Evolutionary conservation across 345 rosid species (phyloP).

Genomic region (Eutrema heterophyllum): DNA sequence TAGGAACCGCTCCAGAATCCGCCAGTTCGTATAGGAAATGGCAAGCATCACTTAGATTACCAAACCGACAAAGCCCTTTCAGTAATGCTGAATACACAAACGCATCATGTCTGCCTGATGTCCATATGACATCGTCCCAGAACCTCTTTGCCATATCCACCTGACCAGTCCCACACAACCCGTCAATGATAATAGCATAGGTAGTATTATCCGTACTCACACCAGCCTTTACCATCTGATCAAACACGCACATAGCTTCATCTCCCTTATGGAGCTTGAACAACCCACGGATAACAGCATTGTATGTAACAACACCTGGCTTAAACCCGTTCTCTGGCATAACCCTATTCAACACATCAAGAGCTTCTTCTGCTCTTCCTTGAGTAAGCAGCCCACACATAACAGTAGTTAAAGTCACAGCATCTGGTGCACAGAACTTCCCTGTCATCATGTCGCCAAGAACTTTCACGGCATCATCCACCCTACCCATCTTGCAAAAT

Average conservation of each 20-base stretch:
- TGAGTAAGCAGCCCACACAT: constrained; percentile 54
- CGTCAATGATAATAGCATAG: constrained; percentile 50
- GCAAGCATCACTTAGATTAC: constrained; percentile 53
- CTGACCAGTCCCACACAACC: constrained; percentile 44
- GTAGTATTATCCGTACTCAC: constrained; percentile 50
- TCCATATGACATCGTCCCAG: constrained; percentile 82
- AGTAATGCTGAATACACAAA: constrained; percentile 74
- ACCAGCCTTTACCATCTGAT: constrained; percentile 45
- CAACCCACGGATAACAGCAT: constrained; percentile 63
- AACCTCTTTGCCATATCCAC: constrained; percentile 64
- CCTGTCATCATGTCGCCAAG: constrained; percentile 71
- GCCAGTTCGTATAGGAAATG: constrained; percentile 76
- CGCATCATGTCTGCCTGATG: constrained; percentile 64
- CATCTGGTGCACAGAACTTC: constrained; percentile 70
- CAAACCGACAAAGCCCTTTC: constrained; percentile 61
- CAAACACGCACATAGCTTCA: constrained; percentile 52
- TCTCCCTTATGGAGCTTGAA: constrained; percentile 41
- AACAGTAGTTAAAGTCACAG: constrained; percentile 63
- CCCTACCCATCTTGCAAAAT: constrained; percentile 67
- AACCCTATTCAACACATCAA: constrained; percentile 40
- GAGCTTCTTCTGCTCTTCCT: constrained; percentile 60
- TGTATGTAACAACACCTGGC: constrained; percentile 66
- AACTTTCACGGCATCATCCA: constrained; percentile 67
- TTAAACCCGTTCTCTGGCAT: constrained; percentile 47
- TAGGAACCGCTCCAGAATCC: constrained; percentile 65